Evolutionary conservation across 2,329 filamentous ascomycete genomes (phyloP), one percentile per base, ranked within the genome.

Genomic region (Talaromyces sp.): DNA sequence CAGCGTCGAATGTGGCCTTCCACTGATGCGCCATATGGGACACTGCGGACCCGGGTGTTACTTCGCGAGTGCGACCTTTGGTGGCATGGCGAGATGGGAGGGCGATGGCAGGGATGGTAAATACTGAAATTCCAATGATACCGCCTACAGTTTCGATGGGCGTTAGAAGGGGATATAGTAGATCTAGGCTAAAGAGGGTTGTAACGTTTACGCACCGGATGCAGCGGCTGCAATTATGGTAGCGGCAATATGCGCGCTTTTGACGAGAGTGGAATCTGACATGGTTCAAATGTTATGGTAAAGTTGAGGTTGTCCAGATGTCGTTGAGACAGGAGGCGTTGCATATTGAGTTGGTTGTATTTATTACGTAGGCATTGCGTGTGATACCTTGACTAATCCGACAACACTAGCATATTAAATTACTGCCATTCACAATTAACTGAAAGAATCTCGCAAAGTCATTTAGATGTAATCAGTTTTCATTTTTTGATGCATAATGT

Each of bases 1-100:
- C 85, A 1, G 86, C 77, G 63, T 85, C 57, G 63, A 72, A 75
- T 34, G 67, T 56, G 51, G 68, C 59, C 30, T 67, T 60, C 70
- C 70, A 75, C 64, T 75, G 70, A 42, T 68, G 69, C 18, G 69
- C 67, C 27, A 74, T 57, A 60, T 73, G 69, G 10, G 69, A 60
- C 40, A 63, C 56, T 4, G 68, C 56, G 8, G 68, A 63, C 18
- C 57, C 68, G 57, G 63, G 59, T 4, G 30, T 47, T 33, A 8
- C 18, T 33, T 59, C 54, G 52, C 53, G 52, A 52, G 27, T 53
- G 27, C 59, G 57, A 50, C n/a, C 53, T 63, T 23, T 23, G 23
- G 36, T 64, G 47, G 16, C 47, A 63, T 61, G 23, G 60, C 65
- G 67, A 5, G 65, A 59, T 30, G 70, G 33, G 67, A 67, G 53